Conservation (phyloP, 352 stramenopile species). For the Pythium biforme region DNA sequence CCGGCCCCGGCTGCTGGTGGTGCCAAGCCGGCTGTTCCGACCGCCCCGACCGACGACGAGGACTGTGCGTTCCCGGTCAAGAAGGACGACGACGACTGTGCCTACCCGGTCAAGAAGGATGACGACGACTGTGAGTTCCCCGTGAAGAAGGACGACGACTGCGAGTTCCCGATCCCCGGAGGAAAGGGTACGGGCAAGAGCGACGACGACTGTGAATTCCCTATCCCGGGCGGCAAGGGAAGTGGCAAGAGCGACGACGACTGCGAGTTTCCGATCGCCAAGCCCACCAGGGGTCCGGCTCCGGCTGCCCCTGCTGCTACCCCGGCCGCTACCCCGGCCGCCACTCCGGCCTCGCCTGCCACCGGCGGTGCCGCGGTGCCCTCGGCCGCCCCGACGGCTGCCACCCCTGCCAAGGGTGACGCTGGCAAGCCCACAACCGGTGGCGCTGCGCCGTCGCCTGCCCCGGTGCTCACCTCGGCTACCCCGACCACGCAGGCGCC, state of each 20-base stretch:
- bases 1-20: slow-evolving; percentile 11
- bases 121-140: slow-evolving; percentile 26
- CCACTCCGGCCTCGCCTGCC: neutral
- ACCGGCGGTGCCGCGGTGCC: slow-evolving; percentile 4
- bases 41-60: neutral
- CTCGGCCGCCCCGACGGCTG: slow-evolving; percentile 1
- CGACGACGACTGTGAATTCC: slow-evolving; percentile 24
- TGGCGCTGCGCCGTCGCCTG: slow-evolving; percentile 6
- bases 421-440: slow-evolving; percentile 14
- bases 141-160: slow-evolving; percentile 22
- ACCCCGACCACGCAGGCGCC: slow-evolving; percentile 15
- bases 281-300: neutral
- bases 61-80: slow-evolving; percentile 15
- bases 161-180: slow-evolving; percentile 15
- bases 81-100: slow-evolving; percentile 19
- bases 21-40: slow-evolving; percentile 2
- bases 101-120: slow-evolving; percentile 18
- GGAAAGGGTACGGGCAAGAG: neutral
- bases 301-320: neutral
- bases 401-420: slow-evolving; percentile 9
- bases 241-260: slow-evolving; percentile 14
- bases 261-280: slow-evolving; percentile 20
- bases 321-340: slow-evolving; percentile 1
- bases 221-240: neutral
- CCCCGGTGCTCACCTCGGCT: slow-evolving; percentile 14